Base-by-base conservation (phyloP, 2,329 filamentous ascomycete species). In the Alternaria arbusti region DNA sequence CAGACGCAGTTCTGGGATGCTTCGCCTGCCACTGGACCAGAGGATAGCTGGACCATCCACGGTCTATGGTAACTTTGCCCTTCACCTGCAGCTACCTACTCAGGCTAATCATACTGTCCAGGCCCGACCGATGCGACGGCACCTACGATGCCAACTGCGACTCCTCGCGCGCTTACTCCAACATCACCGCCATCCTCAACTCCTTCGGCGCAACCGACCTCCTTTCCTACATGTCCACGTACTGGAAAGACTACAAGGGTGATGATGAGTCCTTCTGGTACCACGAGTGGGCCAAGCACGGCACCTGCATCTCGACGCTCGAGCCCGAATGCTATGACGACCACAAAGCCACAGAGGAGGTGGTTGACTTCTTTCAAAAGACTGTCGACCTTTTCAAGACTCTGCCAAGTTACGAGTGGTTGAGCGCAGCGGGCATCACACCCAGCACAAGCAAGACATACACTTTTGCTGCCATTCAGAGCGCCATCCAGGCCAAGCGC, bases 1-100 rank as follows among this genome's bases (percentile, higher is more conserved):
- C 87, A 88, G 78, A 93, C 91, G 3, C 91, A 94, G 71, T 93
- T 94, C 80, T 94, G 91, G 91, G 91, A 94, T 73, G 86, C 88
- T 0, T 76, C 86, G 61, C 90, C 90, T 2, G 81, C 85, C 1
- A 86, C 88, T 5, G 90, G 91, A 0, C 90, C 91, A 3, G 80
- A 79, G 54, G 86, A 92, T 74, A 89, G 87, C 6, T 94, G 91
- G 91, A 93, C 90, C 1, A 86, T 93, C 44, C 91, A 93, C 74
- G 90, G 90, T 1, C 83, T 93, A 9, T 91, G 86, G 85, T 86
- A 76, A 43, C 79, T 67, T n/a, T 52, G 15, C 17, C 54, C 17
- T 45, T 26, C 20, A 11, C 7, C 13, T 28, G 10, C 26, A 17
- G 25, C 32, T 10, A 43, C 10, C 12, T n/a, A 26, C 17, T 17